A percentile compares a stretch with the other conserved stretches of the same genome.
These are phyloP conservation scores for Elymus sibiricus DNA, from an alignment of 176 grass and related monocot genomes.

Conservation along the genomic window DNA sequence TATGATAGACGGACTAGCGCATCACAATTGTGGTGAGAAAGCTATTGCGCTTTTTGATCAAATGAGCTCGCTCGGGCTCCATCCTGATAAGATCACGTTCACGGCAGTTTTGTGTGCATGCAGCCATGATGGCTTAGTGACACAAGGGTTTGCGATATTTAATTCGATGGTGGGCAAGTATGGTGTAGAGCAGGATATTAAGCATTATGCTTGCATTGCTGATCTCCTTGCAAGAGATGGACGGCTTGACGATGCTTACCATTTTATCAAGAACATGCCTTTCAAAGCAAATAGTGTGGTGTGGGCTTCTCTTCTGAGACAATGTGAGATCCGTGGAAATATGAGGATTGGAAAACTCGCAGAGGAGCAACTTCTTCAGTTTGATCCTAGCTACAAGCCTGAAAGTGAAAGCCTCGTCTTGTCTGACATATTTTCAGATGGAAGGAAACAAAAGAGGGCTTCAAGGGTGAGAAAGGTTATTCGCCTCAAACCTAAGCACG, in stretches of 20 bases:
- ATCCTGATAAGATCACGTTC: conserved; percentile 49
- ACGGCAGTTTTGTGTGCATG: conserved; percentile 45
- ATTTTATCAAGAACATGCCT: conserved; percentile 50
- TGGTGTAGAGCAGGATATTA: conserved; percentile 26
- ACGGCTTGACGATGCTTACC: conserved; percentile 34
- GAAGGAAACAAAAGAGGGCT: conserved; percentile 31
- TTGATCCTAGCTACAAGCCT: conserved; percentile 42
- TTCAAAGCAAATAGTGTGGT: conserved; percentile 39
- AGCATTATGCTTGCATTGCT: conserved; percentile 54
- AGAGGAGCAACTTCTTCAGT: conserved; percentile 30
- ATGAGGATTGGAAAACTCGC: conserved; percentile 38
- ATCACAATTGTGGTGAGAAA: conserved; percentile 32
- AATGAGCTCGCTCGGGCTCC: conserved; percentile 40
- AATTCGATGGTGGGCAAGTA: conserved; percentile 44
- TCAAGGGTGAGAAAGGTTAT: conserved; percentile 43
- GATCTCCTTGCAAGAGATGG: conserved; percentile 66
- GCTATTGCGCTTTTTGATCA: conserved; percentile 43
- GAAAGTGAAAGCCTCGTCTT: conserved; percentile 30
- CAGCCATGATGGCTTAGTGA: conserved; percentile 39
- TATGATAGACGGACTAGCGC: conserved; percentile 58
- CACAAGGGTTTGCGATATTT: conserved; percentile 34
- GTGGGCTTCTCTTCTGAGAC: conserved; percentile 55
- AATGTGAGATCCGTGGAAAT: conserved; percentile 48
- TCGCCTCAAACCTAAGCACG: conserved; percentile 3
- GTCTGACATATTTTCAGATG: conserved; percentile 47